A percentile compares a stretch with the other conserved stretches of the same genome.
Evolutionary conservation across 1,139 yeast genomes (phyloP).

Genomic region (Geotrichum siamense): DNA sequence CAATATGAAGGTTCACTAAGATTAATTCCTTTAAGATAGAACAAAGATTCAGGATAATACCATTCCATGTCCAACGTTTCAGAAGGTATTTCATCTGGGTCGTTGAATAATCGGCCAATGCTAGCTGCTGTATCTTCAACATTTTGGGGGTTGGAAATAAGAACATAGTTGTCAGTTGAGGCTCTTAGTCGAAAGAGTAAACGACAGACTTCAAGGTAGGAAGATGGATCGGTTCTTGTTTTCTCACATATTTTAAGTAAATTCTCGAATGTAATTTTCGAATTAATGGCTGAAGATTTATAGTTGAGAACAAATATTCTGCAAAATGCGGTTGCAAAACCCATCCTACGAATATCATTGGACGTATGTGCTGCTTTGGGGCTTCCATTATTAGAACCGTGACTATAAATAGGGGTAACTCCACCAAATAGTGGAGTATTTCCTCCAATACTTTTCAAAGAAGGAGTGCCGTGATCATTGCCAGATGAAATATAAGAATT

Average conservation of each 20-base stretch:
- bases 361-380: background rate
- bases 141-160: constrained; percentile 50
- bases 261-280: constrained; percentile 23
- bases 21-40: background rate
- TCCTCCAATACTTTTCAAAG: background rate
- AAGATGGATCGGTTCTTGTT: constrained; percentile 22
- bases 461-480: constrained; percentile 12
- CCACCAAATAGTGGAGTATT: constrained; percentile 9
- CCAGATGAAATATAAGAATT: constrained; percentile 7
- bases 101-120: constrained; percentile 42
- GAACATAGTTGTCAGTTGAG: constrained; percentile 43
- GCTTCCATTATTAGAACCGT: constrained; percentile 5
- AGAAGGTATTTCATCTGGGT: background rate
- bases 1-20: constrained; percentile 3
- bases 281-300: constrained; percentile 17
- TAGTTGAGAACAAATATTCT: constrained; percentile 26
- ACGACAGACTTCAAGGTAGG: constrained; percentile 47
- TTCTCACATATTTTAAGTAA: constrained; percentile 25
- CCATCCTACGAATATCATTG: constrained; percentile 9
- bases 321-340: constrained; percentile 23
- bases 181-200: constrained; percentile 50
- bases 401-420: constrained; percentile 6
- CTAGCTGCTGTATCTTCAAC: constrained; percentile 61
- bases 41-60: constrained; percentile 50
- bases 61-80: constrained; percentile 35